Evolutionary conservation across 106 monocot species (phyloP).

Genomic region (Allium cepa): DNA sequence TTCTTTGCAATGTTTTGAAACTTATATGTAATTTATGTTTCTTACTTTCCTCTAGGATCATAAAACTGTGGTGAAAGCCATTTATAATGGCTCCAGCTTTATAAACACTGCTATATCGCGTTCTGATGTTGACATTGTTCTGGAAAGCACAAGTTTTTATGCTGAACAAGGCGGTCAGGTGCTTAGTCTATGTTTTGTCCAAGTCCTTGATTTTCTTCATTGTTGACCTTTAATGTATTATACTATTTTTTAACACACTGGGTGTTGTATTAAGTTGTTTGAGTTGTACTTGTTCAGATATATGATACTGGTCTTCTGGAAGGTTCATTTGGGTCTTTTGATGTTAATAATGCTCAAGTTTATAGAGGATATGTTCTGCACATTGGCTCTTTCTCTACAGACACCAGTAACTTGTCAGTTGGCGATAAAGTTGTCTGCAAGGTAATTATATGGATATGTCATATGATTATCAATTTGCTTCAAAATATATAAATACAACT

Average conservation of each 20-base stretch:
- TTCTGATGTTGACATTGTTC: constrained; percentile 64
- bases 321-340: constrained; percentile 75
- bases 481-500: no score
- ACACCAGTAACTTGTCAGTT: constrained; percentile 29
- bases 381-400: constrained; percentile 52
- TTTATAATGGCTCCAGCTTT: constrained; percentile 74
- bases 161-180: constrained; percentile 99
- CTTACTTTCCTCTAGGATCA: constrained; percentile 38
- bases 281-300: constrained; percentile 70
- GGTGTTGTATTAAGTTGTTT: no score
- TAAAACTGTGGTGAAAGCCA: constrained; percentile 78
- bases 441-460: constrained; percentile 42
- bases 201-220: background rate
- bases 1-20: no score
- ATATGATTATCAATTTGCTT: no score
- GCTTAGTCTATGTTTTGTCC: constrained; percentile 1
- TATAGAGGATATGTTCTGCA: constrained; percentile 89
- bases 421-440: constrained; percentile 78
- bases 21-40: no score
- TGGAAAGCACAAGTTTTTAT: constrained; percentile 93
- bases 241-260: no score
- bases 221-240: no score
- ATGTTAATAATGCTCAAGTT: constrained; percentile 72
- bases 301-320: constrained; percentile 85
- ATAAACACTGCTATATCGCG: constrained; percentile 29